Base-by-base conservation (phyloP, 148 eudicot genomes). In the Heliosperma pusillum region DNA sequence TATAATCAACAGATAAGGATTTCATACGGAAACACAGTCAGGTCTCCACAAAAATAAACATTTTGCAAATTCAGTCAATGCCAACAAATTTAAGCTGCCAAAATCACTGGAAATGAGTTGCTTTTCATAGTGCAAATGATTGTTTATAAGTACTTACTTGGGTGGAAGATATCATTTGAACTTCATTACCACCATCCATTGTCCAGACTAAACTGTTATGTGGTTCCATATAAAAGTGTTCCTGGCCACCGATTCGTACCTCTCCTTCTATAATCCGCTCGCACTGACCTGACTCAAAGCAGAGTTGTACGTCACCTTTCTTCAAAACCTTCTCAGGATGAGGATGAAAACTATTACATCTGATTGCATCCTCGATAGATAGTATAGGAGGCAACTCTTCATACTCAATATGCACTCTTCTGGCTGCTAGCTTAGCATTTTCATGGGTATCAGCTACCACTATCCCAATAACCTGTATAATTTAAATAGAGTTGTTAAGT, bases 101-200 rank as follows among this genome's bases (percentile, higher is more conserved):
- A 26, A 33, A 44, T 15, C 69, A 36, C 7, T 6, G 40, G 2
- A 69, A 69, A 68, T 53, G 11, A 69, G 29, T 24, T 69, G 52
- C 16, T 22, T 22, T 29, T 69, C 33, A 25, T 29, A 50, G 16
- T 50, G 10, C 55, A 50, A 3, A 50, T 15, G 60, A 24, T 50
- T 24, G 22, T 26, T 7, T 10, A 70, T 21, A 67, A 50, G 70
- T 42, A 56, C 90, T 82, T 86, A 95, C 99, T 80, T 96, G 99
- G 69, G 99, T 96, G 52, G 99, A 96, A 59, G 99, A 96, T 80
- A 96, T 82, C 97, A 96, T 90, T 75, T 96, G 99, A 75, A 96
- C 92, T 84, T 96, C 99, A 84, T 92, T 90, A 66, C 99, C 99
- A 53, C 86, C 81, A 81, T 96, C 99, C 82, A 84, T 11, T 45